Conservation (phyloP, 1,139 yeast species). For the Lodderomyces orthopsilosis region DNA sequence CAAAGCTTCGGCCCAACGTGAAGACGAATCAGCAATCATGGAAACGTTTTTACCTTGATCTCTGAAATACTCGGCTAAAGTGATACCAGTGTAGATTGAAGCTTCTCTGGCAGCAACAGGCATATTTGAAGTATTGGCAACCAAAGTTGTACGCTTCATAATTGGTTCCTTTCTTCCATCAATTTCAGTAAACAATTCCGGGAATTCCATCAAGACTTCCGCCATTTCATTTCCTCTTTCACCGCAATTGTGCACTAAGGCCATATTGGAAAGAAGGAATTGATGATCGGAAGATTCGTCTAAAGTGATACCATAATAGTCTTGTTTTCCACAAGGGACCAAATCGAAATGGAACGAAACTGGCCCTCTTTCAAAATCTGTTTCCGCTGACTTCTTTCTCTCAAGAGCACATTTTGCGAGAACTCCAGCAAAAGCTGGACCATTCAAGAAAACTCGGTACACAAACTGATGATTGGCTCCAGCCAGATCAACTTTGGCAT, state of each 20-base stretch:
- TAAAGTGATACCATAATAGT: constrained; percentile 41
- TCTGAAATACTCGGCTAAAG: constrained; percentile 97
- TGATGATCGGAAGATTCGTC: constrained; percentile 36
- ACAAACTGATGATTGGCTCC: constrained; percentile 7
- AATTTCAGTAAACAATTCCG: constrained; percentile 88
- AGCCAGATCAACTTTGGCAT: constrained; percentile 3
- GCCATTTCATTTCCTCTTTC: constrained; percentile 99
- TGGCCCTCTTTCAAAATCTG: constrained; percentile 17
- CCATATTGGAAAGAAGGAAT: constrained; percentile 34
- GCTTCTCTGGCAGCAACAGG: constrained; percentile 99
- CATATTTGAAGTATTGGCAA: constrained; percentile 98
- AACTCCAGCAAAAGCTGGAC: constrained; percentile 18
- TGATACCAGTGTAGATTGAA: constrained; percentile 97
- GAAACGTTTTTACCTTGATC: constrained; percentile 99
- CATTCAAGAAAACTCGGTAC: constrained; percentile 16
- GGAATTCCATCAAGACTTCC: constrained; percentile 99
- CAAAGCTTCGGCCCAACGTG: constrained; percentile 99
- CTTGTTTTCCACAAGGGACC: constrained; percentile 21
- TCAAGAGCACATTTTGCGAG: constrained; percentile 20
- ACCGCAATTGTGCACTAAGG: constrained; percentile 54
- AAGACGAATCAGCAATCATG: constrained; percentile 99
- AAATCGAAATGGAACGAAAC: constrained; percentile 21
- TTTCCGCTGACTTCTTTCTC: constrained; percentile 13
- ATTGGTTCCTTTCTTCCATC: constrained; percentile 96
- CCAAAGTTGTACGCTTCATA: constrained; percentile 98